phyloP scores from a whole-genome alignment of 306 rosid species.

The Begonia peltatifolia region DNA sequence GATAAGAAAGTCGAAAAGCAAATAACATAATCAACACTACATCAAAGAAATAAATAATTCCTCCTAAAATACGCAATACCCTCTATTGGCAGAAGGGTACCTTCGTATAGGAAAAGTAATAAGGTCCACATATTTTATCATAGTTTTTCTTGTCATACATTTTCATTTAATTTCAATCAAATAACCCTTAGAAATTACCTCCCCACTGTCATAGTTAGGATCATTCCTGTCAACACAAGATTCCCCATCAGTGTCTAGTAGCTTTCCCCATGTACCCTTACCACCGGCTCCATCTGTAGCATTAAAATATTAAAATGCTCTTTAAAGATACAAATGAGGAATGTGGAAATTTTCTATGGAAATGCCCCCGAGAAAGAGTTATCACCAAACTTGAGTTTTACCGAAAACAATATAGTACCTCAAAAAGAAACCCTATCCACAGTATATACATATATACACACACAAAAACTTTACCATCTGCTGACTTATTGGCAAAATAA shows the following conservation, averaged over 20 bases:
- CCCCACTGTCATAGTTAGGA: constrained; percentile 57
- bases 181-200: constrained; percentile 18
- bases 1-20: not conserved
- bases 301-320: constrained; percentile 3
- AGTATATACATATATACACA: too few species aligned
- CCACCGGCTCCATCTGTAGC: constrained; percentile 51
- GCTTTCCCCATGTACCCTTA: constrained; percentile 57
- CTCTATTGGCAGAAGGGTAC: not conserved
- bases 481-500: too few species aligned
- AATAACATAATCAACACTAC: too few species aligned
- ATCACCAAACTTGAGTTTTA: too few species aligned
- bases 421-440: too few species aligned
- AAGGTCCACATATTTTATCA: not conserved
- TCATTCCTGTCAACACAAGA: constrained; percentile 41
- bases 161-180: too few species aligned
- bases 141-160: too few species aligned
- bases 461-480: too few species aligned
- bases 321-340: not conserved
- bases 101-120: not conserved
- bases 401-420: too few species aligned
- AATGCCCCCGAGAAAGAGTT: too few species aligned
- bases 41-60: not conserved
- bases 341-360: not conserved
- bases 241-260: constrained; percentile 40
- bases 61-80: not conserved